phyloP scores from a whole-genome alignment of 1,284 basidiomycete species.

The Trametes versicolor region DNA sequence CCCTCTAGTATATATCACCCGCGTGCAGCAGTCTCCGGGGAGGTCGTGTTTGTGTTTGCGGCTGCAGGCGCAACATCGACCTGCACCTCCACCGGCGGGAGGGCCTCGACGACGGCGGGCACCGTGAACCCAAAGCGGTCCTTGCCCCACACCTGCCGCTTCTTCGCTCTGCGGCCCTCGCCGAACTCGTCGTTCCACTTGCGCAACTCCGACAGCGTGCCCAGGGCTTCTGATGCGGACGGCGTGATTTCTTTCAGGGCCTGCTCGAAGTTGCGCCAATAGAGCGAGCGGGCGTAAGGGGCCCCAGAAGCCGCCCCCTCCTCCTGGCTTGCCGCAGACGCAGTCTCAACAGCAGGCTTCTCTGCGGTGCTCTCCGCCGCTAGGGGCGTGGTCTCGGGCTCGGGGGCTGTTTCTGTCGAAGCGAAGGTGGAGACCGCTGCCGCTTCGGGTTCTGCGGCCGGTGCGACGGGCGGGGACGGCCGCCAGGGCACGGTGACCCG shows the following conservation, averaged over 20 bases:
- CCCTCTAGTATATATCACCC: constrained; percentile 26
- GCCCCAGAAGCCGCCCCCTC: constrained; percentile 15
- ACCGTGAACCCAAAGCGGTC: constrained; percentile 74
- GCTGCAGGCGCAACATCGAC: constrained; percentile 49
- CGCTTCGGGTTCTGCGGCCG: constrained; percentile 14
- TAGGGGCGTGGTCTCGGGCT: neutral
- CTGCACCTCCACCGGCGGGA: constrained; percentile 44
- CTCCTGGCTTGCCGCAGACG: constrained; percentile 9
- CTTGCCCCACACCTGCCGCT: constrained; percentile 77
- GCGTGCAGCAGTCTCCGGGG: constrained; percentile 17
- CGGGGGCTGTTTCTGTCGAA: constrained; percentile 10
- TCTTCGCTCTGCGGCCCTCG: constrained; percentile 73
- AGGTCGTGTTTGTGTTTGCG: constrained; percentile 20
- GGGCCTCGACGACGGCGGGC: constrained; percentile 34
- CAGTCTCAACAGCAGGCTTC: neutral
- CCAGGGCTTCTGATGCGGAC: constrained; percentile 83
- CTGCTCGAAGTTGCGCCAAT: constrained; percentile 76
- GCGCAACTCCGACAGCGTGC: constrained; percentile 82
- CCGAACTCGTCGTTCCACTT: constrained; percentile 96
- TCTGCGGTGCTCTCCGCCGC: constrained; percentile 7
- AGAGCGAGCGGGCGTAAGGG: constrained; percentile 52
- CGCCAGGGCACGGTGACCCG: constrained; percentile 79
- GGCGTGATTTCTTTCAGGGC: constrained; percentile 90
- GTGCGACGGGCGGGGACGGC: constrained; percentile 21
- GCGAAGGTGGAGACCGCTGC: constrained; percentile 15